Percentiles rank a stretch among this genome's conserved stretches.
These are phyloP conservation scores for Aspergillus sp. DNA, from an alignment of 2,329 filamentous ascomycete species.

Conservation along the genomic window DNA sequence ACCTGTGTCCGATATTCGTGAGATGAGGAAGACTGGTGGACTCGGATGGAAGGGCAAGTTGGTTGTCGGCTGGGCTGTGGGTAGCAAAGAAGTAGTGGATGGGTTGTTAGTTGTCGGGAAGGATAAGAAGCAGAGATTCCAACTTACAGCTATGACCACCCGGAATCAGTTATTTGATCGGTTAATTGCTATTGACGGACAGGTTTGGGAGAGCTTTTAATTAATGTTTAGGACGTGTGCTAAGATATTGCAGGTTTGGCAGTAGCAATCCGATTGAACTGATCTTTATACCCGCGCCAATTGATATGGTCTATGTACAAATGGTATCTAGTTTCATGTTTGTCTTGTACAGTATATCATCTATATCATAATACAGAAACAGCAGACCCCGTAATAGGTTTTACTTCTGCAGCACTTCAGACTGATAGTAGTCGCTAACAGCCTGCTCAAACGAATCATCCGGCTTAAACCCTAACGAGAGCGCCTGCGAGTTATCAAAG, in stretches of 20 bases:
- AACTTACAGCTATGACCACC: slow-evolving; percentile 62
- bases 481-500: slow-evolving; percentile 46
- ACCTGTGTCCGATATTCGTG: neutral
- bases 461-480: slow-evolving; percentile 44
- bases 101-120: neutral
- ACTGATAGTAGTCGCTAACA: slow-evolving; percentile 52
- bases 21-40: neutral
- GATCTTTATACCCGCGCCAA: too few species aligned
- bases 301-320: too few species aligned
- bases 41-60: neutral
- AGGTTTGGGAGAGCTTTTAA: slow-evolving; percentile 76
- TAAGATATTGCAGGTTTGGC: neutral
- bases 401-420: slow-evolving; percentile 16
- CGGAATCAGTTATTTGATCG: slow-evolving; percentile 77
- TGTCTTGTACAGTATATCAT: neutral
- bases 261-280: neutral
- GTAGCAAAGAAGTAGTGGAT: slow-evolving; percentile 1
- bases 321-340: neutral
- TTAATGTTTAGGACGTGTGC: neutral
- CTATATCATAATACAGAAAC: neutral
- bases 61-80: neutral
- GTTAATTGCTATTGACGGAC: slow-evolving; percentile 63
- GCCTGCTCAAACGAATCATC: slow-evolving; percentile 48
- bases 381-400: neutral
- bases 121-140: neutral